phyloP scores from a whole-genome alignment of 257 asterid genomes.

The Solanum boliviense region DNA sequence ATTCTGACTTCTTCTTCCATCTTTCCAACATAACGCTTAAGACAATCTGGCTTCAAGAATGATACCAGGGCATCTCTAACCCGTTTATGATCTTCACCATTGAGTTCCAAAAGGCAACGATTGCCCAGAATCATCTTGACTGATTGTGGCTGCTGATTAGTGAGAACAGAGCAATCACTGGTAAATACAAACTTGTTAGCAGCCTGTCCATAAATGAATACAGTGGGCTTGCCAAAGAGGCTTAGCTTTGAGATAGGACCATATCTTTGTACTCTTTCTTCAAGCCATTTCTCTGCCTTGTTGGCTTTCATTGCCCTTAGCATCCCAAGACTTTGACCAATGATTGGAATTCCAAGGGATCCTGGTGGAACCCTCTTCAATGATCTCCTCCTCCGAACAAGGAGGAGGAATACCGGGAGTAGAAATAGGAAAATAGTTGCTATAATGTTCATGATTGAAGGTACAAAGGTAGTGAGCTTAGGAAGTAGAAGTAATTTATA shows the following conservation, averaged over 20 bases:
- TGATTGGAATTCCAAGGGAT: constrained; percentile 47
- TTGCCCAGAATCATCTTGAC: constrained; percentile 52
- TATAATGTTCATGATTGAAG: constrained; percentile 11
- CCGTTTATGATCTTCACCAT: constrained; percentile 52
- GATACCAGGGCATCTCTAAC: constrained; percentile 50
- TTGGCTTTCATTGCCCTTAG: constrained; percentile 62
- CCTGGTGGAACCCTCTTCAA: constrained; percentile 46
- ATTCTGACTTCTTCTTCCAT: constrained; percentile 43
- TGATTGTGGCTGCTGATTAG: constrained; percentile 46
- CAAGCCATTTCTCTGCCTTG: constrained; percentile 55
- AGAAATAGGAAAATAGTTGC: constrained; percentile 16
- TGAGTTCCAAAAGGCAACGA: constrained; percentile 45
- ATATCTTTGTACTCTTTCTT: constrained; percentile 34
- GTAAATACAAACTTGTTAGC: constrained; percentile 64
- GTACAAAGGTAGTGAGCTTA: neutral
- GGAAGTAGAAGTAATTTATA: neutral
- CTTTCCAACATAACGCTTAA: constrained; percentile 50
- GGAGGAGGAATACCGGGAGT: constrained; percentile 18
- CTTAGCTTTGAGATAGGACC: constrained; percentile 57
- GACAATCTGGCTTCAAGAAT: constrained; percentile 51
- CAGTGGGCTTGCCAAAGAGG: constrained; percentile 64
- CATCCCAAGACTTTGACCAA: constrained; percentile 59
- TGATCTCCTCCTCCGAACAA: constrained; percentile 5
- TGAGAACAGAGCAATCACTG: constrained; percentile 25
- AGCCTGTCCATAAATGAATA: constrained; percentile 58